A percentile compares a stretch with the other conserved stretches of the same genome.
Evolutionary conservation across 768 basidiomycete genomes (phyloP).

Genomic region (Psilocybe cyanescens): DNA sequence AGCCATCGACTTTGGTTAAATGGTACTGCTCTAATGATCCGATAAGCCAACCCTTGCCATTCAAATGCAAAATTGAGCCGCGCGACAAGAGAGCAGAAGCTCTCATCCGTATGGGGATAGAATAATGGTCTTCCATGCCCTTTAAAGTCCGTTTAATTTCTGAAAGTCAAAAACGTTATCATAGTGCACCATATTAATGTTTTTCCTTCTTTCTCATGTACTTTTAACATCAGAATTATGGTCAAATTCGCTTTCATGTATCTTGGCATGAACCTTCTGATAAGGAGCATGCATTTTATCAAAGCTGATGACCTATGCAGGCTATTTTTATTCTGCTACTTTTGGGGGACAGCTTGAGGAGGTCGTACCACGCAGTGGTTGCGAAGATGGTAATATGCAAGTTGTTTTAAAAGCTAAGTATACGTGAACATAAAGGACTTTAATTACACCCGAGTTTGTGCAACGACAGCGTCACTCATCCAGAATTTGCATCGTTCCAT

Average conservation of each 20-base stretch:
- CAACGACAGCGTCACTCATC: slow-evolving; percentile 40
- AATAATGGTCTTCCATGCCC: not conserved
- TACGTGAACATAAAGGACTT: not conserved
- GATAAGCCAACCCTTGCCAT: not conserved
- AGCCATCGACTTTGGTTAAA: not conserved
- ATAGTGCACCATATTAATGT: not conserved
- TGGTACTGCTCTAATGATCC: not conserved
- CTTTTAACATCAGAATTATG: not conserved
- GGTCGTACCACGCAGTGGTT: no score
- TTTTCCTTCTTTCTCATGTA: not conserved
- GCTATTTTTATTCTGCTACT: no score
- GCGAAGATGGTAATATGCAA: no score
- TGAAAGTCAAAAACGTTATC: not conserved
- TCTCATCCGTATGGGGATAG: not conserved
- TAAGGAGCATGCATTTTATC: not conserved
- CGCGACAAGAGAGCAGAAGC: not conserved
- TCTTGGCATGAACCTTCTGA: not conserved
- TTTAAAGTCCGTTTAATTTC: not conserved
- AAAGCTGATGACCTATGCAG: no score
- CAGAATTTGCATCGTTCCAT: slow-evolving; percentile 42
- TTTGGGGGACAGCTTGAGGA: no score
- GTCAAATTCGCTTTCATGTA: not conserved
- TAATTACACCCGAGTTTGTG: slow-evolving; percentile 34
- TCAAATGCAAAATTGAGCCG: not conserved
- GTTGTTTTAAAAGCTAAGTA: not conserved